phyloP scores from a whole-genome alignment of 805 yeast species.

The Myxozyma neglecta region DNA sequence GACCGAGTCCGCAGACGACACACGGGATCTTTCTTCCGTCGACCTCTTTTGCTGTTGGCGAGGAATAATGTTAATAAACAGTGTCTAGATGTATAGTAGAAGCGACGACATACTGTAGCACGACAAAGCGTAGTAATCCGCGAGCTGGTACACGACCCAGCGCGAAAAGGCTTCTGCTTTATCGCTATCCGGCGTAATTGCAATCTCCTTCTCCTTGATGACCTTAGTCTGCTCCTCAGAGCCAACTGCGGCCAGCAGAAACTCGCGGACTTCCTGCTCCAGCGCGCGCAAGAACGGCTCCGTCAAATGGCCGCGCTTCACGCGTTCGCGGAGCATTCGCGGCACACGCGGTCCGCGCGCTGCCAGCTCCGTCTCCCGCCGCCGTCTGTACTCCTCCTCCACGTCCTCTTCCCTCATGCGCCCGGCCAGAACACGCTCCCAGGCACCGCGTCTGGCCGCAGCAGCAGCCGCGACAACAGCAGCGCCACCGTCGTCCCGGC shows the following conservation, averaged over 20 bases:
- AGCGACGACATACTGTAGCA: constrained; percentile 25
- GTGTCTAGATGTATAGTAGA: background rate
- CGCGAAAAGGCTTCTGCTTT: constrained; percentile 27
- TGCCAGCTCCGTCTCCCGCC: background rate
- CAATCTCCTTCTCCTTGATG: constrained; percentile 18
- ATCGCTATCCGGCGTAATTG: constrained; percentile 18
- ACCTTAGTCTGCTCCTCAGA: background rate
- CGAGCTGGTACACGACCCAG: constrained; percentile 31
- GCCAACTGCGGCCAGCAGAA: constrained; percentile 6
- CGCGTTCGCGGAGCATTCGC: constrained; percentile 21
- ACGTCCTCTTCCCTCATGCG: background rate
- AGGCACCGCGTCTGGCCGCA: too few species aligned
- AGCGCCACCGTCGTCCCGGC: constrained; percentile 1
- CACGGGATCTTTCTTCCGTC: constrained; percentile 14
- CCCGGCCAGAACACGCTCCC: too few species aligned
- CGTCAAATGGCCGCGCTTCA: constrained; percentile 29
- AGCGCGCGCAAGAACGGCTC: constrained; percentile 22
- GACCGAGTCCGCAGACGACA: constrained; percentile 13
- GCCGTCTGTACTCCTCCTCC: background rate
- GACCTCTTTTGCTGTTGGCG: constrained; percentile 14
- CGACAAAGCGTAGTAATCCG: constrained; percentile 19
- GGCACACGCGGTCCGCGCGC: constrained; percentile 12
- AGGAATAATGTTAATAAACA: background rate
- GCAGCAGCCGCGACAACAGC: too few species aligned
- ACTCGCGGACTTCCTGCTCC: constrained; percentile 24